Conservation (phyloP, 2,329 filamentous ascomycete genomes). For the Claviceps sp. region DNA sequence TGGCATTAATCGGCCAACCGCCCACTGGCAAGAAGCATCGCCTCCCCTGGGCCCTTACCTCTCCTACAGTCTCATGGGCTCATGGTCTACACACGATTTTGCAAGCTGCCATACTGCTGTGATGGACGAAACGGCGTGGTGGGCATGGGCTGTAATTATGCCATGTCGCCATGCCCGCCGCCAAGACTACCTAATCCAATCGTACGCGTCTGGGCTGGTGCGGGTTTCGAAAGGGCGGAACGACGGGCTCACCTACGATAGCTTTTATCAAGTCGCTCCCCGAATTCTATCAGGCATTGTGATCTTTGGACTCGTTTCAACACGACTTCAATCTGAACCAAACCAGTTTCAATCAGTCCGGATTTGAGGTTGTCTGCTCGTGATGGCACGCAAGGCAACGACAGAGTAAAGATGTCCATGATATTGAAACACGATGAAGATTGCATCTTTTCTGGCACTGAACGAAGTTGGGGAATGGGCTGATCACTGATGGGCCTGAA, state of each 20-base stretch:
- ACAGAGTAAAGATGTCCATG: not conserved
- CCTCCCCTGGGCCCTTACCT: not conserved
- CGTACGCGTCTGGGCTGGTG: not conserved
- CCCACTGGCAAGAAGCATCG: not conserved
- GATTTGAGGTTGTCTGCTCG: not conserved
- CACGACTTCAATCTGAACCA: not conserved
- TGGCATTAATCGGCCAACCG: constrained; percentile 5
- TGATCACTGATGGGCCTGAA: not conserved
- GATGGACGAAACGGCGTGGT: not conserved
- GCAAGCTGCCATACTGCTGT: not conserved
- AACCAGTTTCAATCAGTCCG: not conserved
- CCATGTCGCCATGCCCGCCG: not conserved
- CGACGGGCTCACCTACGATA: not conserved
- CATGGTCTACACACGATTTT: not conserved
- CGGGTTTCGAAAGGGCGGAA: not conserved
- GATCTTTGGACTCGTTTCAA: not conserved
- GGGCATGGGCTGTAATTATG: not conserved
- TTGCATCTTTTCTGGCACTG: no score
- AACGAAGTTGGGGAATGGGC: not conserved
- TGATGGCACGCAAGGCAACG: not conserved
- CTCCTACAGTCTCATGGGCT: not conserved
- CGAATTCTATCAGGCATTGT: not conserved
- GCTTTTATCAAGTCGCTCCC: not conserved
- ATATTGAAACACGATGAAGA: not conserved
- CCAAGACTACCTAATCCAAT: constrained; percentile 1